Evolutionary conservation across 305 asterid genomes (phyloP).

Genomic region (Salvia sclarea): DNA sequence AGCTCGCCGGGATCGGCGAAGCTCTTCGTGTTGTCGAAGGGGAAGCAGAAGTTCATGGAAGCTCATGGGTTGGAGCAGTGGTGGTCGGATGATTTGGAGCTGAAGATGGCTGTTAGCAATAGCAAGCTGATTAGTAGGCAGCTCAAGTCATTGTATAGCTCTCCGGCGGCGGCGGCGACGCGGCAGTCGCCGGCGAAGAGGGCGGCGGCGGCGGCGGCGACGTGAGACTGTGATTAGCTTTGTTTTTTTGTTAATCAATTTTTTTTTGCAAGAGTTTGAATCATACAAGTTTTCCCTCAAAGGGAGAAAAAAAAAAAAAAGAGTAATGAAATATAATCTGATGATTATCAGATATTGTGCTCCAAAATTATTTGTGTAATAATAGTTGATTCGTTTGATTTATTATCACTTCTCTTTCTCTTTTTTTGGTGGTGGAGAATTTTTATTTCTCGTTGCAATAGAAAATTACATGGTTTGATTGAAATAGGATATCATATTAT

Average conservation of each 20-base stretch:
- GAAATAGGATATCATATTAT: no score
- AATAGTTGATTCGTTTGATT: neutral
- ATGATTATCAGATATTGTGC: constrained; percentile 2
- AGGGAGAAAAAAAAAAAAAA: no score
- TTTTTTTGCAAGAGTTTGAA: constrained; percentile 15
- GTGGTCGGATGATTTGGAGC: constrained; percentile 95
- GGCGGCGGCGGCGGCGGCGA: constrained; percentile 5
- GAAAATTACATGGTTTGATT: no score
- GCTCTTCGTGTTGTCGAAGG: constrained; percentile 78
- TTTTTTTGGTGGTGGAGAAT: neutral
- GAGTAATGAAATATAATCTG: no score
- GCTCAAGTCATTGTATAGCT: constrained; percentile 79
- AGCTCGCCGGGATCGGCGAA: constrained; percentile 52
- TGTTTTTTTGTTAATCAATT: neutral
- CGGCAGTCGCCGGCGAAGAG: constrained; percentile 50
- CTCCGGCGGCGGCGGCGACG: constrained; percentile 48
- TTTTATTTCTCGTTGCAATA: neutral
- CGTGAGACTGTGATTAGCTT: constrained; percentile 5
- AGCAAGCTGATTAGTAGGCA: constrained; percentile 92
- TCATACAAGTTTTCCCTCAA: constrained; percentile 34
- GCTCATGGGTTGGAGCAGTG: constrained; percentile 98
- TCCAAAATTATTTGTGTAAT: neutral
- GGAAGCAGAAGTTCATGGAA: constrained; percentile 88
- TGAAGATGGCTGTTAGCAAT: constrained; percentile 65
- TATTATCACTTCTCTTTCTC: neutral